Base-by-base conservation (phyloP, 805 yeast species). In the Candida pini region DNA sequence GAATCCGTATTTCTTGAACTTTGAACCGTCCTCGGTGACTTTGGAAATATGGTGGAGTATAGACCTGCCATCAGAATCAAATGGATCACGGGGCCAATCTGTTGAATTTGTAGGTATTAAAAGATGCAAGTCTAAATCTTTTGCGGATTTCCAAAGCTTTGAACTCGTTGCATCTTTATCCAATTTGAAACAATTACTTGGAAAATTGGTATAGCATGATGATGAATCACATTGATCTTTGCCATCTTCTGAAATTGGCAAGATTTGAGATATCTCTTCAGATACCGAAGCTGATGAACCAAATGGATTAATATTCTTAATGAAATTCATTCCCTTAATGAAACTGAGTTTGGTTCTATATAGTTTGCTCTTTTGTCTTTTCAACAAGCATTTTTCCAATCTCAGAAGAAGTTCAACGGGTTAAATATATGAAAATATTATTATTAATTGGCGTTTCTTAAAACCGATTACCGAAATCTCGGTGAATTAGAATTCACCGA, bases 81-180 rank as follows among this genome's bases (percentile, higher is more conserved):
- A 65, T 3, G 95, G 85, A 50, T 83, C 83, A 41, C 76, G 90
- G 12, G 61, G 64, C 98, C 98, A 90, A 58, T 90, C 95, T 0
- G 73, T 54, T 45, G 78, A 78, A 9, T 92, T 94, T 0, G 97
- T 88, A 2, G 96, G 82, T 0, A 89, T 78, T 22, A 90, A 60
- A 16, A 87, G 63, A 46, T 89, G 97, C 17, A 81, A 52, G 3
- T 78, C 80, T 28, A 76, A 77, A 1, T 83, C 78, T 42, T 70
- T 71, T 0, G 95, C 78, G 5, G 89, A 68, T 39, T 81, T 79
- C 75, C 83, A 87, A 19, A 88, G 63, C 6, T 71, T 70, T 28
- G 38, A 54, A 18, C 14, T 28, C 34, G 36, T 35, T 12, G 44
- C 54, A 16, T 4, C 47, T 10, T 43, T 39, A 4, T 68, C 69